A percentile compares a stretch with the other conserved stretches of the same genome.
phyloP scores from a whole-genome alignment of 2,329 filamentous ascomycete species.

The Remersonia thermophila region DNA sequence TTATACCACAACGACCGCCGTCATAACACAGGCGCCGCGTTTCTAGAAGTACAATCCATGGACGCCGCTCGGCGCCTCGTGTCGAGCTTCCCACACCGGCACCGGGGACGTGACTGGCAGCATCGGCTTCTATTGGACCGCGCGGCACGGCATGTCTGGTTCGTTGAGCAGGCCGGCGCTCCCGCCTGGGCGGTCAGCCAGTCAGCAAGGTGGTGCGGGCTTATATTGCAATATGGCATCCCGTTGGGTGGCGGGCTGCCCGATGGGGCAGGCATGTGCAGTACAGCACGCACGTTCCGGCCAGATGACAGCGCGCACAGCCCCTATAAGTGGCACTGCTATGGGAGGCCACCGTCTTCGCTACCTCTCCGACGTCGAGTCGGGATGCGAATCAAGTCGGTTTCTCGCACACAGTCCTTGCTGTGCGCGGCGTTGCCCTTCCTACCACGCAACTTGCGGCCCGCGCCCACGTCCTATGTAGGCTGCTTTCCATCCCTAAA shows the following conservation, averaged over 20 bases:
- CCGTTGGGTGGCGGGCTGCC: slow-evolving; percentile 7
- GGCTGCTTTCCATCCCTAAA: no score
- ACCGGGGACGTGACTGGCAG: slow-evolving; percentile 5
- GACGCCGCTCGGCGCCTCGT: no score
- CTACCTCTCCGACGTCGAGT: neutral
- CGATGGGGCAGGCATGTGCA: slow-evolving; percentile 5
- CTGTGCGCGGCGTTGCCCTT: no score
- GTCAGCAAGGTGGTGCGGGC: slow-evolving; percentile 13
- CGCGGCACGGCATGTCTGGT: slow-evolving; percentile 8
- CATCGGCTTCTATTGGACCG: slow-evolving; percentile 7
- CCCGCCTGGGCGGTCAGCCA: slow-evolving; percentile 13
- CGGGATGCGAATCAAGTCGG: no score
- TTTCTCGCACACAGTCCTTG: neutral
- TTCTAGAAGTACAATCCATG: no score
- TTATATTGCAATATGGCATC: slow-evolving; percentile 16
- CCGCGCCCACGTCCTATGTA: no score
- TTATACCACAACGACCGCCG: no score
- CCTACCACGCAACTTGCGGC: no score
- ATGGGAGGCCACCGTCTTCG: neutral
- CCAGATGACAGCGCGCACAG: slow-evolving; percentile 10
- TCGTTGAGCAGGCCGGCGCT: slow-evolving; percentile 10
- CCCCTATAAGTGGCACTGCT: slow-evolving; percentile 3
- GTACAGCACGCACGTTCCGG: no score
- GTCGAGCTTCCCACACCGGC: slow-evolving; percentile 7
- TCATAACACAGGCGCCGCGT: no score